Conservation (phyloP, 2,329 filamentous ascomycete species). For the Arthrocladium fulminans region DNA sequence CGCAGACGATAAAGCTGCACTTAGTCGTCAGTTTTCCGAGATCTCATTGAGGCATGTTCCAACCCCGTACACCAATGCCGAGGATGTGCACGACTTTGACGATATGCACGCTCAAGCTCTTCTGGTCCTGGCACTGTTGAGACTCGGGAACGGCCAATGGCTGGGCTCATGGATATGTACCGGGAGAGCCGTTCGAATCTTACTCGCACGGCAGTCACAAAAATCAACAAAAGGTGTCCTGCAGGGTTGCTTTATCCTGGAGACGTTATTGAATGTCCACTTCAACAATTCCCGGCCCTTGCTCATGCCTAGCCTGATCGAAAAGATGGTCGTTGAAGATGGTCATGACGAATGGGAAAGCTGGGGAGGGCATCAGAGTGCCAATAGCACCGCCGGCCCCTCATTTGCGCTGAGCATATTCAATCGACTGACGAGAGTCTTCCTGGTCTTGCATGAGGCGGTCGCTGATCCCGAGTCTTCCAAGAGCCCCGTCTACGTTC, state of each 20-base stretch:
- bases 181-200: constrained; percentile 44
- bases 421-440: constrained; percentile 40
- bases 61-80: background rate
- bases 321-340: constrained; percentile 48
- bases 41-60: constrained; percentile 1
- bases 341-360: constrained; percentile 67
- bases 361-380: constrained; percentile 46
- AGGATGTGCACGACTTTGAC: constrained; percentile 5
- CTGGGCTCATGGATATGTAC: constrained; percentile 46
- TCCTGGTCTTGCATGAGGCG: constrained; percentile 15
- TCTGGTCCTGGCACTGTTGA: constrained; percentile 40
- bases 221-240: constrained; percentile 37
- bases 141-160: constrained; percentile 39
- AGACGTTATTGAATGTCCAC: constrained; percentile 43
- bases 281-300: constrained; percentile 36
- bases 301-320: constrained; percentile 32
- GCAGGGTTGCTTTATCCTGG: constrained; percentile 46
- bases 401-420: constrained; percentile 45
- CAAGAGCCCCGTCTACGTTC: background rate
- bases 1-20: background rate
- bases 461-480: background rate
- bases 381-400: constrained; percentile 30
- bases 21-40: background rate
- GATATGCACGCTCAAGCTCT: constrained; percentile 38
- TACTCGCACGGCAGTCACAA: constrained; percentile 26